Conservation (phyloP, 176 grass and related monocot species). For the Oryza longistaminata region DNA sequence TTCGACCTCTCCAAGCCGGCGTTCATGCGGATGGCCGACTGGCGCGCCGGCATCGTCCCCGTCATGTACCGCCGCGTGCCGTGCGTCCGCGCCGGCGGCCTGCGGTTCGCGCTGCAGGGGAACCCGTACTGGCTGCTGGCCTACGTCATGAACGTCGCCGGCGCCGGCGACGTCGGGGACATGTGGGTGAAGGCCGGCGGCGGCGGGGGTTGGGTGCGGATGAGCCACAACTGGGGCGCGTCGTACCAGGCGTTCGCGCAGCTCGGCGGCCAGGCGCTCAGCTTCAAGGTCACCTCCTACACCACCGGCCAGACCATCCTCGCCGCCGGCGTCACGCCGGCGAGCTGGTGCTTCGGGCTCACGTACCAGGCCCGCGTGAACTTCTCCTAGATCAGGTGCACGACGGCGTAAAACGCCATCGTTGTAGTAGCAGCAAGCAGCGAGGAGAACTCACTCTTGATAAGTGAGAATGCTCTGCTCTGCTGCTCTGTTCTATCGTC, state of each 20-base stretch:
- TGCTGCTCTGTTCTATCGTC: neutral
- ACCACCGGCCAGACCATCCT: slow-evolving; percentile 62
- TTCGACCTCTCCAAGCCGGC: slow-evolving; percentile 86
- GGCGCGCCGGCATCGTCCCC: slow-evolving; percentile 73
- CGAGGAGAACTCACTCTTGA: neutral
- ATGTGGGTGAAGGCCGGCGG: slow-evolving; percentile 51
- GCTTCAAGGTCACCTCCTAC: slow-evolving; percentile 75
- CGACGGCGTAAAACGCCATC: too few relatives aligned
- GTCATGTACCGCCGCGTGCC: slow-evolving; percentile 84
- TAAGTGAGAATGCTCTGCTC: slow-evolving; percentile 4
- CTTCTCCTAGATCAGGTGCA: slow-evolving; percentile 67
- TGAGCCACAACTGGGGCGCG: slow-evolving; percentile 81
- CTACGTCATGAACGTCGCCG: slow-evolving; percentile 72
- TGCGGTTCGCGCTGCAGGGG: slow-evolving; percentile 59
- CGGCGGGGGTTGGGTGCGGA: slow-evolving; percentile 45
- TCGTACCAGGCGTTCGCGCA: slow-evolving; percentile 65
- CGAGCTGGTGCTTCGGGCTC: slow-evolving; percentile 60
- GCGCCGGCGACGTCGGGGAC: slow-evolving; percentile 56
- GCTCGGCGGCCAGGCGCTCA: slow-evolving; percentile 55
- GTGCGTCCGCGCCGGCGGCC: slow-evolving; percentile 45
- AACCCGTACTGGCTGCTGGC: slow-evolving; percentile 74
- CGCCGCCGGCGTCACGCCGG: slow-evolving; percentile 44
- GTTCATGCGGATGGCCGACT: slow-evolving; percentile 69
- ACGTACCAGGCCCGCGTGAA: slow-evolving; percentile 64
- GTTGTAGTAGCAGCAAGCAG: neutral